Evolutionary conservation across 371 early-diverging fungal species (phyloP), one percentile per base, ranked within the genome.

Genomic region (Haplosporangium sp.): DNA sequence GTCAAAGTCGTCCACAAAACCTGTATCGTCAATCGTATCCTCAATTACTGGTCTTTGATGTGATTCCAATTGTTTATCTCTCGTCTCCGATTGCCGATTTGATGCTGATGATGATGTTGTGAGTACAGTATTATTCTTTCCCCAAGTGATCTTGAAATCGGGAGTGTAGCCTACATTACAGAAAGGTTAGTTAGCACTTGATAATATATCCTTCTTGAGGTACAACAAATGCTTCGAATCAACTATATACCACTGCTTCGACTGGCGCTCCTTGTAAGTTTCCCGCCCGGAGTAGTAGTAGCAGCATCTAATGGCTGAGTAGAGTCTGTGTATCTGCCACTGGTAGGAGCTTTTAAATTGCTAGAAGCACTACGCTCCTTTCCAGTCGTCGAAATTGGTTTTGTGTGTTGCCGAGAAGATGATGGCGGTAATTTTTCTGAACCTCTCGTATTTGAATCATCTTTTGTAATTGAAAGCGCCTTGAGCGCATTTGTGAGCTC

Each of bases 251-350:
- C 76, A 53, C 72, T 76, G 17, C 53, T 52, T 7, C 68, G 71
- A 47, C 60, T 76, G n/a, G 56, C 35, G 27, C 68, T 71, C 40
- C 76, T 63, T 40, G 72, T 66, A 39, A 7, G 53, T 55, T 48
- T 56, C 19, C 27, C 53, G 15, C 40, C 47, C 15, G 68, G 61
- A 4, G 52, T 6, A 44, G 20, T 27, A 45, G 68, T 9, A 10
- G 9, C 19, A n/a, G 17, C 17, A 8, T 19, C 27, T 35, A 39
- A 58, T 8, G 61, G 42, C 9, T 27, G 11, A 45, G 40, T 45
- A 15, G 69, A 42, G 20, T 45, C 47, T 1, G 63, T 20, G 35
- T 55, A 57, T 27, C 39, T 44, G 11, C 38, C 35, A 57, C 34
- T 50, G 38, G 56, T 37, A 5, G 38, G 42, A 17, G 37, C 13